These are phyloP conservation scores for Lactarius vividus DNA, from an alignment of 768 basidiomycete genomes.

Conservation along the genomic window DNA sequence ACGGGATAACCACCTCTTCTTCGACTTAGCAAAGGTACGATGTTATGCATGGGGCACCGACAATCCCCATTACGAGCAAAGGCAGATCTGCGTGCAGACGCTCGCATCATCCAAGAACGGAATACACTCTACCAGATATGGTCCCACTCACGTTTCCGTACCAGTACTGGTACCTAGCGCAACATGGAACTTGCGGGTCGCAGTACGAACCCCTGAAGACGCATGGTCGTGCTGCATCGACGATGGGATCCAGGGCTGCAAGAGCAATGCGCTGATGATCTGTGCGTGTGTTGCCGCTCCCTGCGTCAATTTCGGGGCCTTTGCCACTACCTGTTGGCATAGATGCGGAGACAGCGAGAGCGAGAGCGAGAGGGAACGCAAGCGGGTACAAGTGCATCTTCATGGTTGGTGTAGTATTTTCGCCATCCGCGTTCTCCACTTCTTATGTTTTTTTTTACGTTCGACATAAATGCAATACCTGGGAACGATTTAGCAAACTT, in stretches of 20 bases:
- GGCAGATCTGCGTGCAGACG: not conserved
- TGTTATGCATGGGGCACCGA: not conserved
- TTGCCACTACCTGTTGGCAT: not conserved
- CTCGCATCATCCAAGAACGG: not conserved
- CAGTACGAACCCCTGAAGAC: conserved; percentile 7
- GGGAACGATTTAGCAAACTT: not conserved
- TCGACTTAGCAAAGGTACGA: not conserved
- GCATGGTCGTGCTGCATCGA: not conserved
- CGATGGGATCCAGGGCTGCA: not conserved
- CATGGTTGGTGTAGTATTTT: not conserved
- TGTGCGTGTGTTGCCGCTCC: not conserved
- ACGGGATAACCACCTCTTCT: not conserved
- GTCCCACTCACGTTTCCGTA: conserved; percentile 5
- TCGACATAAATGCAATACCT: not conserved
- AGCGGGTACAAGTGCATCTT: not conserved
- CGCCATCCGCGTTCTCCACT: not conserved
- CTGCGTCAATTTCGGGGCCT: not conserved
- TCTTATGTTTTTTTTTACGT: not conserved
- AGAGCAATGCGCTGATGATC: not conserved
- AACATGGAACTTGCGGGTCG: conserved; percentile 8
- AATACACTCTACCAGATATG: not conserved
- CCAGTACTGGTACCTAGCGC: conserved; percentile 2
- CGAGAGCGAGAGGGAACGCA: not conserved
- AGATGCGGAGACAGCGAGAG: not conserved
- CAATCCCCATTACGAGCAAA: not conserved